A percentile compares a stretch with the other conserved stretches of the same genome.
Conservation (phyloP, 495 filamentous ascomycete species). For the Penicillium simplicissimum region DNA sequence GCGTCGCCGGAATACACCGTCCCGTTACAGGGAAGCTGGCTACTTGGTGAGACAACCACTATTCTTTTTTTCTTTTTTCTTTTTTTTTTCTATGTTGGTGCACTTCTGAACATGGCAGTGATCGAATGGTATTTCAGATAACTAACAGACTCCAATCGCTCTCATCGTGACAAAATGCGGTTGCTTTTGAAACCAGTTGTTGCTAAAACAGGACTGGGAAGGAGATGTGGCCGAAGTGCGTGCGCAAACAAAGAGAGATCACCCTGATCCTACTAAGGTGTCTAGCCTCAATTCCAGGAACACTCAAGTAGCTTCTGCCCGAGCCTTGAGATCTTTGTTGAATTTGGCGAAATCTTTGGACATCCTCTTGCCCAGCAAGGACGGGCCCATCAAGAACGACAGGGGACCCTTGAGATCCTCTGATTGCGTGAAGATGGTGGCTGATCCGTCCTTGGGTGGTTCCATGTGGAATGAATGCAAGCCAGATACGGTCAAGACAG, state of each 20-base stretch:
- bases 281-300: background rate
- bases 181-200: background rate
- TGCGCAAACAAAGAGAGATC: background rate
- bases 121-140: background rate
- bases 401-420: constrained; percentile 28
- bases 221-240: background rate
- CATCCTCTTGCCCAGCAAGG: constrained; percentile 27
- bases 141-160: background rate
- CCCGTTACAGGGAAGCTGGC: constrained; percentile 45
- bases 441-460: constrained; percentile 26
- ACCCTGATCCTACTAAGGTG: no score
- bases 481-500: constrained; percentile 30
- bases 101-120: background rate
- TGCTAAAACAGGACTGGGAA: background rate
- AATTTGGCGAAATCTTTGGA: constrained; percentile 24
- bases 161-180: background rate
- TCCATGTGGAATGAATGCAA: constrained; percentile 29
- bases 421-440: constrained; percentile 29
- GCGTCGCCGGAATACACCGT: constrained; percentile 60
- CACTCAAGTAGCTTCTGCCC: constrained; percentile 15
- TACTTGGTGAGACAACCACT: constrained; percentile 43
- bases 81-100: constrained; percentile 5
- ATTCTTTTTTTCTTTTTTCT: constrained; percentile 16
- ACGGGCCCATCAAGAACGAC: constrained; percentile 27
- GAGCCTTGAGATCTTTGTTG: constrained; percentile 28